These are phyloP conservation scores for Cerioporus squamosus DNA, from an alignment of 1,284 basidiomycete species.

Conservation along the genomic window DNA sequence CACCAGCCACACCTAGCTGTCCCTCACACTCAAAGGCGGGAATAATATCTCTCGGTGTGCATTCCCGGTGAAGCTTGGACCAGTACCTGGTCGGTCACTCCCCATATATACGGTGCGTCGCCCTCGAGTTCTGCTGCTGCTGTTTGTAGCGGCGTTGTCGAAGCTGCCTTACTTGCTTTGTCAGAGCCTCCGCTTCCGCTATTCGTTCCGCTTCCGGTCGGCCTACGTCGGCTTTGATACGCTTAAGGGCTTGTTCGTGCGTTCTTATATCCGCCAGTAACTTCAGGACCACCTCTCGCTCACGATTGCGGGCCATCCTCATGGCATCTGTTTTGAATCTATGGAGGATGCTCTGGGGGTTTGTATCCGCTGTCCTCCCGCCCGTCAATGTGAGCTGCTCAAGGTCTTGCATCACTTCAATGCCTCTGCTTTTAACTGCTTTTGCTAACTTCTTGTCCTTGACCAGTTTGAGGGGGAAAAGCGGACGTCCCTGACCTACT, in stretches of 20 bases:
- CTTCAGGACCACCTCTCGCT: neutral
- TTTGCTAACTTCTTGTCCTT: conserved; percentile 26
- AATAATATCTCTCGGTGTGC: neutral
- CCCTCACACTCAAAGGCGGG: neutral
- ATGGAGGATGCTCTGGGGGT: neutral
- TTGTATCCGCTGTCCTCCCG: neutral
- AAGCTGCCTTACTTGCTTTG: neutral
- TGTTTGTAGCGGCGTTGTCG: neutral
- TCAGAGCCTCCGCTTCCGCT: neutral
- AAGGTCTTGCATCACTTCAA: neutral
- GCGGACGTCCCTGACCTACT: conserved; percentile 38
- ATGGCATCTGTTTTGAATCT: conserved; percentile 1
- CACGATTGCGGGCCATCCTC: neutral
- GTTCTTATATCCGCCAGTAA: neutral
- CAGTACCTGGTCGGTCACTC: conserved; percentile 40
- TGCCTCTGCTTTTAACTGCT: neutral
- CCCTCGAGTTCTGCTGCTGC: neutral
- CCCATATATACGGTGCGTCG: conserved; percentile 25
- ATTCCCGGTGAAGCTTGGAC: conserved; percentile 26
- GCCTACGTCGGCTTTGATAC: neutral
- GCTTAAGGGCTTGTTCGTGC: neutral
- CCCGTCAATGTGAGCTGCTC: neutral
- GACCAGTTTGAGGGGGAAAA: conserved; percentile 27
- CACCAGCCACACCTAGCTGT: neutral
- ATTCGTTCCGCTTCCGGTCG: neutral